Evolutionary conservation across 495 filamentous ascomycete genomes (phyloP), one percentile per base, ranked within the genome.

Genomic region (Aspergillus olivimuriae): DNA sequence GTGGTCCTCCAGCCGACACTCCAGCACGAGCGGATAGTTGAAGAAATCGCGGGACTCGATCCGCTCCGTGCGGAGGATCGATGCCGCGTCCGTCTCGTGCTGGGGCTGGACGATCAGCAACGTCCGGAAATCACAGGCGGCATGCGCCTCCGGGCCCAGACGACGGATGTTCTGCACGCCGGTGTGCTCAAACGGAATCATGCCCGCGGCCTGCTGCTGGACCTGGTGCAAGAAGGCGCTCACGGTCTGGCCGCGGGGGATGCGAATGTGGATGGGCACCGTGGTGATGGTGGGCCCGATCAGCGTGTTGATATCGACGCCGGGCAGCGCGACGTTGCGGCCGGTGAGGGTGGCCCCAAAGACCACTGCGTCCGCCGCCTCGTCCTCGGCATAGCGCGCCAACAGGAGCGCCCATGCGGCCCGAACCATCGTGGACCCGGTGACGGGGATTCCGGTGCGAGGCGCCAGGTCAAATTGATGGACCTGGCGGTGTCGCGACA

Each of bases 81-180:
- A 14, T 18, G 12, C 10, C 34, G 9, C 17, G 3, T 11, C 18
- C 34, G 7, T 36, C 34, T 14, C 18, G 12, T 11, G 34, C 12
- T 11, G n/a, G n/a, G 18, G 18, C 35, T 75, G 68, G 11, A 80
- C 59, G 4, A 69, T 60, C 3, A 78, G 55, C 14, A 75, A 43
- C 44, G 61, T 75, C 39, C 72, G 65, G 46, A 81, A 67, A 34
- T 76, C 68, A 44, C 75, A 78, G 3, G 75, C 78, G 26, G 65
- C 52, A 33, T 65, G 55, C 2, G 74, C 65, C 26, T 81, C 79
- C 0, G 59, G 32, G 30, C 67, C 71, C n/a, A 80, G 51, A 8
- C 55, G 51, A 32, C 68, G 62, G 33, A 84, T 83, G 37, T 80
- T 63, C 48, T 71, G 68, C 0, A 74, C 47, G 11, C 70, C 69